Conservation (phyloP, 176 grass and related monocot genomes). For the Tillandsia fasciculata region DNA sequence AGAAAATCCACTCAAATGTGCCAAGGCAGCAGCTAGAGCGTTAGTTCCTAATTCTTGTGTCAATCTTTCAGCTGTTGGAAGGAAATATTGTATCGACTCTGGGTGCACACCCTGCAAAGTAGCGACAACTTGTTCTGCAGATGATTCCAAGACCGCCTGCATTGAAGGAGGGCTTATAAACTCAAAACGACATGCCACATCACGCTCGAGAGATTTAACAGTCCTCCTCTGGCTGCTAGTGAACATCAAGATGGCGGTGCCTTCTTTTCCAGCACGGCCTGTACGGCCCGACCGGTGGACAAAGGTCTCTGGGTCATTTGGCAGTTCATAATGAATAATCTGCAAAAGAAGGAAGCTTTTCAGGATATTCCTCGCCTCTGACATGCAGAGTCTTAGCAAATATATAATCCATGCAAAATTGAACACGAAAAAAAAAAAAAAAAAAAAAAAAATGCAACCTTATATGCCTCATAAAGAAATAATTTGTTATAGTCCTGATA, state of each 20-base stretch:
- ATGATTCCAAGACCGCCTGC: slow-evolving; percentile 76
- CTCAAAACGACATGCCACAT: slow-evolving; percentile 83
- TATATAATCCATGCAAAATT: neutral
- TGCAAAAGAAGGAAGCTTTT: slow-evolving; percentile 31
- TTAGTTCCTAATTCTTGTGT: slow-evolving; percentile 57
- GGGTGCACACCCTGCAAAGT: slow-evolving; percentile 67
- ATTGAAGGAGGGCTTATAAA: slow-evolving; percentile 70
- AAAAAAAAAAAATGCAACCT: too few species aligned
- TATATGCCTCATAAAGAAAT: too few species aligned
- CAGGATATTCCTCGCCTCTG: neutral
- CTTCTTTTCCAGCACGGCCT: slow-evolving; percentile 90
- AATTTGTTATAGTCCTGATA: too few species aligned
- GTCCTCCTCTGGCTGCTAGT: slow-evolving; percentile 86
- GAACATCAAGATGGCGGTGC: slow-evolving; percentile 92
- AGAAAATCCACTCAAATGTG: slow-evolving; percentile 97
- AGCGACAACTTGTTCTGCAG: slow-evolving; percentile 85
- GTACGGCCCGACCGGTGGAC: slow-evolving; percentile 98
- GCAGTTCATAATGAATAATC: slow-evolving; percentile 97
- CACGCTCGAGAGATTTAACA: slow-evolving; percentile 85
- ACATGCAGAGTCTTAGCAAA: neutral
- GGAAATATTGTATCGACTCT: slow-evolving; percentile 69
- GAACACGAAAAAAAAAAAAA: too few species aligned
- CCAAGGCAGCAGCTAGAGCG: slow-evolving; percentile 89
- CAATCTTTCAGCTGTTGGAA: slow-evolving; percentile 63
- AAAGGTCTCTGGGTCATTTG: slow-evolving; percentile 96